Conservation (phyloP, 2,329 filamentous ascomycete species). For the Dryadomyces sulphureus region DNA sequence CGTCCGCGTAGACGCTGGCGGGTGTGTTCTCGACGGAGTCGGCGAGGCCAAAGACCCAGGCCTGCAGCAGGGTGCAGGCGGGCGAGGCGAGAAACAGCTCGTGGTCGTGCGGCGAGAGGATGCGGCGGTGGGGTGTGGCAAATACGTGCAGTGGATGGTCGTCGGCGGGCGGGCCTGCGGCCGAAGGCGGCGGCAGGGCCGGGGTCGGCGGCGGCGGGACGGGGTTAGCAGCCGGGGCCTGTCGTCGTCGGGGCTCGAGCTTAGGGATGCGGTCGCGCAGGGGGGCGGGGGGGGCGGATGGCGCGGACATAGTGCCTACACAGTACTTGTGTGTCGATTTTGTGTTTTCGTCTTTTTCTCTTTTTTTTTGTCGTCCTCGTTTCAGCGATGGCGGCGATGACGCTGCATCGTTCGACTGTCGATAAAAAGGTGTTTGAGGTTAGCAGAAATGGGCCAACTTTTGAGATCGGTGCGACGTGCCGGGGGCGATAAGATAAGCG, state of each 20-base stretch:
- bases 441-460: neutral
- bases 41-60: constrained; percentile 76
- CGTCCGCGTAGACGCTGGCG: constrained; percentile 17
- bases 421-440: neutral
- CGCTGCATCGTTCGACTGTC: neutral
- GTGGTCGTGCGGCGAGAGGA: constrained; percentile 69
- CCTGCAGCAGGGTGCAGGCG: constrained; percentile 59
- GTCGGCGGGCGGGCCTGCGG: constrained; percentile 43
- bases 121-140: constrained; percentile 56
- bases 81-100: constrained; percentile 65
- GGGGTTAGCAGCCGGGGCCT: constrained; percentile 34
- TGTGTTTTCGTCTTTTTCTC: no score
- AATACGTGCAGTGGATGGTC: constrained; percentile 41
- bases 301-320: no score
- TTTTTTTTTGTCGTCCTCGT: no score
- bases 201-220: constrained; percentile 63
- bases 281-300: no score
- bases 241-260: constrained; percentile 48
- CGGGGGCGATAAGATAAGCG: neutral
- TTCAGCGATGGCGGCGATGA: neutral
- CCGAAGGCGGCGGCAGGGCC: constrained; percentile 43
- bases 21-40: constrained; percentile 60
- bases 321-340: no score
- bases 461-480: neutral
- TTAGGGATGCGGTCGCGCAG: constrained; percentile 48